Evolutionary conservation across 257 asterid species (phyloP), one percentile per base, ranked within the genome.

Genomic region (Solanum sejunctum): DNA sequence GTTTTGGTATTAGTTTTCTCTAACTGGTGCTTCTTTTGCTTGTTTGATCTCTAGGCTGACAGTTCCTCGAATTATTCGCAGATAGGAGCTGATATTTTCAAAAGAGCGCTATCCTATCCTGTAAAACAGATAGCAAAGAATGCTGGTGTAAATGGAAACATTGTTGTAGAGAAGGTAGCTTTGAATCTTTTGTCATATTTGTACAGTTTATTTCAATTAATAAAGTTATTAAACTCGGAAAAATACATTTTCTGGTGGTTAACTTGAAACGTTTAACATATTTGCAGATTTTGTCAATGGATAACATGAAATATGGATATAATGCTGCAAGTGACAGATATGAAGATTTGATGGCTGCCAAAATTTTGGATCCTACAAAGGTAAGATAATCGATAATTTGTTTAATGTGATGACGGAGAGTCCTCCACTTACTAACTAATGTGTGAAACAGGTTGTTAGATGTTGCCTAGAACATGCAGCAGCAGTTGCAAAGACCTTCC

Each of bases 401-500:
- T 77, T 61, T 51, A 47, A 49, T 51, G 63, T 51, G 23, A 77
- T 13, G 45, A 4, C 9, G 41, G 21, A 49, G 5, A 15, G 16
- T 49, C 82, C 82, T 49, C 2, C 21, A 23, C 13, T 49, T 20
- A 81, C 73, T 4, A 63, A 52, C 5, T 8, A 32, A 64, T 20
- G 36, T 69, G 4, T 43, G 4, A 75, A 85, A 18, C 91, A 95
- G 97, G 98, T 95, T 21, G 95, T 95, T 8, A 87, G 98, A 85
- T 95, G 98, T 88, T 95, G 98, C 90, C 89, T 93, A 87, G 98
- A 93, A 85, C 95, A 95, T 73, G 93, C 98, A 61, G 92, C 94
- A 16, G 93, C 98, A 12, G 96, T 95, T 20, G 97, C 95, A 45
- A 92, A 86, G 88, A 89, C 93, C 2, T 93, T 95, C 85, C 85